phyloP scores from a whole-genome alignment of 306 rosid species.

The Nissolia schottii region DNA sequence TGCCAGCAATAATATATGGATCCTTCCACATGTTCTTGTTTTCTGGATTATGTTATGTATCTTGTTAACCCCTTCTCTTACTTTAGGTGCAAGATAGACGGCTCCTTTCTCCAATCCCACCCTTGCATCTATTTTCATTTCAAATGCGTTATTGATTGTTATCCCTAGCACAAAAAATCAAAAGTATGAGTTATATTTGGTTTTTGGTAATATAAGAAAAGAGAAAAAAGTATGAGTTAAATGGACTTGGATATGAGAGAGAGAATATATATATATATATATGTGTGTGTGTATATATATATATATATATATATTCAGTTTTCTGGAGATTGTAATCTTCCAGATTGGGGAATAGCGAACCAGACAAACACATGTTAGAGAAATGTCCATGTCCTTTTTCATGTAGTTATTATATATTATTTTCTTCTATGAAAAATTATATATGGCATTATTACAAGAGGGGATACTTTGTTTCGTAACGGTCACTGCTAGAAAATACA shows the following conservation, averaged over 20 bases:
- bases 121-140: not conserved
- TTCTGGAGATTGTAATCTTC: not conserved
- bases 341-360: not conserved
- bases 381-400: not conserved
- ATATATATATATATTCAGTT: too few species aligned
- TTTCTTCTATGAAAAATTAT: too few species aligned
- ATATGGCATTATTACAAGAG: too few species aligned
- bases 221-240: too few species aligned
- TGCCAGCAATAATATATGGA: not conserved
- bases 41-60: not conserved
- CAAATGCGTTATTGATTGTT: not conserved
- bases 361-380: not conserved
- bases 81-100: conserved; percentile 3
- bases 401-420: too few species aligned
- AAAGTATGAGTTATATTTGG: not conserved
- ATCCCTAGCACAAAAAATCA: not conserved
- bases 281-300: not conserved
- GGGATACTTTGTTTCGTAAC: too few species aligned
- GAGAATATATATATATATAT: not conserved
- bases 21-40: not conserved
- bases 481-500: too few species aligned
- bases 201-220: too few species aligned
- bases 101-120: not conserved
- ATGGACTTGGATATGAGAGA: not conserved
- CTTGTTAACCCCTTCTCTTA: not conserved